Evolutionary conservation across 179 eudicot species (phyloP), one percentile per base, ranked within the genome.

Genomic region (Spinacia oleracea): DNA sequence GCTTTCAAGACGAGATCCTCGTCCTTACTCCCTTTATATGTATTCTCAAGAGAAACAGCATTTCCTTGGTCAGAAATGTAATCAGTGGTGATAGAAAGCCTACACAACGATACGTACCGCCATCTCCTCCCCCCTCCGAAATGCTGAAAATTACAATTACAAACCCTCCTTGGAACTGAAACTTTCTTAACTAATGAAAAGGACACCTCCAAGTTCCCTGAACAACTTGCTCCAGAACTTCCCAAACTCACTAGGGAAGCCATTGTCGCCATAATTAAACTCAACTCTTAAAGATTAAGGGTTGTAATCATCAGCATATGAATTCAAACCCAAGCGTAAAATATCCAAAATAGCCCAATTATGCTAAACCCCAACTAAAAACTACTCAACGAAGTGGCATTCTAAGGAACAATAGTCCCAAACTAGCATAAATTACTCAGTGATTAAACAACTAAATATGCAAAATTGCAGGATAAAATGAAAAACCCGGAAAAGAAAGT

Each of bases 181-280:
- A 86, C 86, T 82, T 83, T 84, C 69, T 84, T 89, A 34, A 85
- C 83, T 67, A 87, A 78, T 20, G 93, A 89, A 72, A 87, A 85
- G 27, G 89, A 87, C 5, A 89, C 85, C 72, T 91, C 92, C 59
- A 85, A 87, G 76, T 86, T 80, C 62, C 86, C 88, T 9, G 93
- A 81, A 46, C 93, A 89, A 82, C 85, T 81, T 18, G 84, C 77
- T 66, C 87, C 85, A 34, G 85, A 84, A 78, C 94, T 88, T 69
- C 99, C 99, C 88, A 91, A 87, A 81, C 89, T 91, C 77, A 85
- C 94, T 29, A 88, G 88, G 90, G 98, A 93, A 92, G 99, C 91
- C 88, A 93, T 72, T 78, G 91, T 84, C 78, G 91, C 88, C 99
- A 96, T 95, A 51, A 75, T 60, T 64, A 31, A 90, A 45, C 73